phyloP scores from a whole-genome alignment of 306 rosid species.

The Quercus robur region DNA sequence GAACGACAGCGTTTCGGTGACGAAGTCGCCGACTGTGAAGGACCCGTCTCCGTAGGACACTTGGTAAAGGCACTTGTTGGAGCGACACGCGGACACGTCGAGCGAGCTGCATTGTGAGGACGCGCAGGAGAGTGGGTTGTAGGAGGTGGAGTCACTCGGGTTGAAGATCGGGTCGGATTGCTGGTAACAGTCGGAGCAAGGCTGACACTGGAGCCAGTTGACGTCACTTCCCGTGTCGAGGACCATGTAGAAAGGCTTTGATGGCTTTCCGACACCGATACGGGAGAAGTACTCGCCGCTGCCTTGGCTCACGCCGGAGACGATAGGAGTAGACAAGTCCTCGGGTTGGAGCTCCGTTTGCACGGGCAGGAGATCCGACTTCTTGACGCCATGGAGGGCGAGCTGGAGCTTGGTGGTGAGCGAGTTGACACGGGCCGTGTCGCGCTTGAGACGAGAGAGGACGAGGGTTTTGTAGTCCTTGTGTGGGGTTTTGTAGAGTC shows the following conservation, averaged over 20 bases:
- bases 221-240: constrained; percentile 91
- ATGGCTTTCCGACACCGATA: constrained; percentile 67
- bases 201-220: constrained; percentile 89
- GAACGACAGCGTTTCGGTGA: constrained; percentile 71
- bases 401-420: constrained; percentile 47
- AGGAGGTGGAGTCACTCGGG: constrained; percentile 57
- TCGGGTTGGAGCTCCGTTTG: constrained; percentile 43
- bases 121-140: constrained; percentile 44
- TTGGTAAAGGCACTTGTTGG: constrained; percentile 62
- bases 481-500: constrained; percentile 36
- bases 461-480: constrained; percentile 44
- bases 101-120: constrained; percentile 50
- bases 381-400: constrained; percentile 24
- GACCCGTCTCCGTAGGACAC: constrained; percentile 88
- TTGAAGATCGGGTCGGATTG: constrained; percentile 79
- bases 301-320: constrained; percentile 66
- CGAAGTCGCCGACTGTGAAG: constrained; percentile 69
- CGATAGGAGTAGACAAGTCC: constrained; percentile 59
- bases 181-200: constrained; percentile 82
- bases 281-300: constrained; percentile 93
- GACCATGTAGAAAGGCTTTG: constrained; percentile 63
- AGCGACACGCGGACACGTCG: constrained; percentile 42
- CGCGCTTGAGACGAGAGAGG: constrained; percentile 57
- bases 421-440: constrained; percentile 67
- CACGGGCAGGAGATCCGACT: constrained; percentile 49